phyloP scores from a whole-genome alignment of 2,329 filamentous ascomycete species.

The Penicillium frequentans region DNA sequence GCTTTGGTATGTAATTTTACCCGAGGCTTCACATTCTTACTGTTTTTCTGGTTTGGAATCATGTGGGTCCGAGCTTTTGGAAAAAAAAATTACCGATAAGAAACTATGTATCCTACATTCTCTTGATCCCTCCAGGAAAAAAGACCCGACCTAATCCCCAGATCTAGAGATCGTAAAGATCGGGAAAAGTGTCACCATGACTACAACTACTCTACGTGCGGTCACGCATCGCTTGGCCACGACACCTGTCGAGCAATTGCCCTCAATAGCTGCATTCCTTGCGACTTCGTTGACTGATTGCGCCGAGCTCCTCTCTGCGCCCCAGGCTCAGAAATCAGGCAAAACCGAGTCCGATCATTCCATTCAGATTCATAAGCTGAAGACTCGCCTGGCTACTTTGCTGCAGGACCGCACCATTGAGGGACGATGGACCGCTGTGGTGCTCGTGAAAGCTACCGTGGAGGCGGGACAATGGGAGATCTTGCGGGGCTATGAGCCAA shows the following conservation, averaged over 20 bases:
- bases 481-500: conserved; percentile 69
- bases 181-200: neutral
- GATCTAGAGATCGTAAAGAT: neutral
- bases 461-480: conserved; percentile 85
- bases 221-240: conserved; percentile 61
- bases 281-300: conserved; percentile 57
- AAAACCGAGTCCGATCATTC: conserved; percentile 66
- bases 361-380: conserved; percentile 77
- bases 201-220: conserved; percentile 38
- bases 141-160: neutral
- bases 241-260: conserved; percentile 70
- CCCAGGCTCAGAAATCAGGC: conserved; percentile 57
- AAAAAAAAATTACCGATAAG: conserved; percentile 23
- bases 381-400: conserved; percentile 73
- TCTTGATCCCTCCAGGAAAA: conserved; percentile 3
- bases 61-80: conserved; percentile 1
- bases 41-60: neutral
- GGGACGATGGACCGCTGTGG: conserved; percentile 74
- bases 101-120: conserved; percentile 7
- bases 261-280: conserved; percentile 69
- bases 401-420: conserved; percentile 73
- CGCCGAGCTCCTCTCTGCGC: conserved; percentile 61
- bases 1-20: conserved; percentile 4
- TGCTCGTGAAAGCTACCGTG: conserved; percentile 75
- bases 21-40: conserved; percentile 1